Evolutionary conservation across 2,329 filamentous ascomycete species (phyloP).

Genomic region (Aureobasidium sp.): DNA sequence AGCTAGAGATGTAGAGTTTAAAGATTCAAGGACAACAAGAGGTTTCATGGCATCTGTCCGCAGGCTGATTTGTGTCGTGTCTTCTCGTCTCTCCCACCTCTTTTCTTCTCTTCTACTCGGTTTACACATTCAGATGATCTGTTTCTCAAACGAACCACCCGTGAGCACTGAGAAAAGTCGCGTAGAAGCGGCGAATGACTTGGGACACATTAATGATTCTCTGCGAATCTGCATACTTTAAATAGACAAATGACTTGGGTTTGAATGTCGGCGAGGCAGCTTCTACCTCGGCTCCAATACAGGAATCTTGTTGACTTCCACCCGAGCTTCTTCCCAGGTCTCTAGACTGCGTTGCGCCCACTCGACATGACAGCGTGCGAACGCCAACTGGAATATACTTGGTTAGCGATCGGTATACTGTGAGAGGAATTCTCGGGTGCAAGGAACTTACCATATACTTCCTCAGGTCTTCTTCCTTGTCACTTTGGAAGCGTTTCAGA

Average conservation of each 20-base stretch:
- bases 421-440: too few relatives aligned
- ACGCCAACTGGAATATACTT: constrained; percentile 58
- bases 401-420: background rate
- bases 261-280: background rate
- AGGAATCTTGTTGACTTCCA: constrained; percentile 76
- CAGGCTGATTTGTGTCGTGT: too few relatives aligned
- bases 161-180: too few relatives aligned
- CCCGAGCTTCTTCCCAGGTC: constrained; percentile 84
- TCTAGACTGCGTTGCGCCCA: constrained; percentile 89
- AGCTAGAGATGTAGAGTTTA: too few relatives aligned
- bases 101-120: too few relatives aligned
- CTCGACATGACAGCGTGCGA: constrained; percentile 85
- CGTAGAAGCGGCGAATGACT: too few relatives aligned
- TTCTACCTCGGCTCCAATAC: background rate
- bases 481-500: constrained; percentile 81
- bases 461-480: constrained; percentile 91
- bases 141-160: too few relatives aligned
- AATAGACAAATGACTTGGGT: background rate
- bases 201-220: constrained; percentile 1
- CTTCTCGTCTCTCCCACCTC: too few relatives aligned
- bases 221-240: background rate
- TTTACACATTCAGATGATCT: too few relatives aligned
- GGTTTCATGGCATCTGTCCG: too few relatives aligned
- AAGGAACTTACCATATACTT: constrained; percentile 77
- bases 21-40: too few relatives aligned